Percentiles rank a stretch among this genome's conserved stretches.
These are phyloP conservation scores for Lepiota venenata DNA, from an alignment of 768 basidiomycete genomes.

Conservation along the genomic window DNA sequence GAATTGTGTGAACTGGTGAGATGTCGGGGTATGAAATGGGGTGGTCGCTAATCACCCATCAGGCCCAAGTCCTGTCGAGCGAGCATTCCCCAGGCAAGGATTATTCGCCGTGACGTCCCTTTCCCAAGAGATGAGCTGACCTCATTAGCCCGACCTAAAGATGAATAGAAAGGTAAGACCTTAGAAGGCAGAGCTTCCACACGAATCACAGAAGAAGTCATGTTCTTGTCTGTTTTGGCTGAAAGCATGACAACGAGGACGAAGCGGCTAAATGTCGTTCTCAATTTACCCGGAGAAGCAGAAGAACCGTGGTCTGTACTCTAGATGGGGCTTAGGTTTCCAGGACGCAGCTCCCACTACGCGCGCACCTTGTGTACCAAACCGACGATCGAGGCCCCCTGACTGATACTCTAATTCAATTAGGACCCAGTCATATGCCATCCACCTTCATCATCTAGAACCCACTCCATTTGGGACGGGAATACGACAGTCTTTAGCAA, in stretches of 20 bases:
- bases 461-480: constrained; percentile 54
- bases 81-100: not conserved
- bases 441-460: constrained; percentile 25
- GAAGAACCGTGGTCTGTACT: too few relatives aligned
- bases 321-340: not conserved
- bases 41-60: not conserved
- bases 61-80: not conserved
- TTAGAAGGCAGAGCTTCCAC: not conserved
- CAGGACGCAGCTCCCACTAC: not conserved
- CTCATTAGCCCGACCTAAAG: not conserved
- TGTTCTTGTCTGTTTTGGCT: too few relatives aligned
- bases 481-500: constrained; percentile 51
- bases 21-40: not conserved
- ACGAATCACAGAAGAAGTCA: too few relatives aligned
- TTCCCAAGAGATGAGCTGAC: not conserved
- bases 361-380: not conserved
- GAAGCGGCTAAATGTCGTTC: too few relatives aligned
- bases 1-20: constrained; percentile 5
- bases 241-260: too few relatives aligned
- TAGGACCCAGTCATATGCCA: constrained; percentile 22
- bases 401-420: not conserved
- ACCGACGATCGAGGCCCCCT: constrained; percentile 12
- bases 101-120: not conserved
- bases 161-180: not conserved
- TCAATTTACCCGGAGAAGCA: too few relatives aligned